Evolutionary conservation across 2,329 filamentous ascomycete species (phyloP).

Genomic region (Diaporthe citrichinensis): DNA sequence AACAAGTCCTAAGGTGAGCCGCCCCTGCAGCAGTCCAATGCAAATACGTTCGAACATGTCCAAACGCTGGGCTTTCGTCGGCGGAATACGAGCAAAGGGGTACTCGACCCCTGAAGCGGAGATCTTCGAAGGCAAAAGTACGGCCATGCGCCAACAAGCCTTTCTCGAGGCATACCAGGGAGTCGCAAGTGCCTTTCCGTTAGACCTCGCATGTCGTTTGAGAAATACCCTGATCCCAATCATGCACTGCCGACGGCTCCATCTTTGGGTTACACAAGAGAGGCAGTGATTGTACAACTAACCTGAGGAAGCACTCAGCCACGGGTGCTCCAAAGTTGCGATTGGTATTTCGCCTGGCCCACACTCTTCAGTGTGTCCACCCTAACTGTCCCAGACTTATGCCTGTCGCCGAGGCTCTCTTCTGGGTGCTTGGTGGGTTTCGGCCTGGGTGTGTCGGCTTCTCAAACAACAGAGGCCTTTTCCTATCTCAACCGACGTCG

Average conservation of each 20-base stretch:
- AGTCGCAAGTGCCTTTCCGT: neutral
- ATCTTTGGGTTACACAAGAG: neutral
- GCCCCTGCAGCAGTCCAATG: neutral
- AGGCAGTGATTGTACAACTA: neutral
- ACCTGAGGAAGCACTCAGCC: neutral
- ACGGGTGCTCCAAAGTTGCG: constrained; percentile 21
- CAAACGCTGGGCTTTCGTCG: neutral
- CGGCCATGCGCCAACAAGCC: neutral
- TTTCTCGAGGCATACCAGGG: neutral
- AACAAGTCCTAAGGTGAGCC: neutral
- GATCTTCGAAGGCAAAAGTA: neutral
- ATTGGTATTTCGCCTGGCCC: neutral
- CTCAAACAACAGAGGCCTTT: neutral
- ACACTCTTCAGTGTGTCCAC: neutral
- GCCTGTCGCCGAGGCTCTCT: neutral
- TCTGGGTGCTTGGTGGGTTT: no score
- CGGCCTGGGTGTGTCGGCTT: neutral
- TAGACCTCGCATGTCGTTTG: neutral
- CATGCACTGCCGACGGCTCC: neutral
- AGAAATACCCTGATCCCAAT: neutral
- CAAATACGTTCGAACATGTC: constrained; percentile 1
- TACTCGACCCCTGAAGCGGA: constrained; percentile 9
- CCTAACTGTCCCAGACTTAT: neutral
- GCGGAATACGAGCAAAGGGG: neutral
- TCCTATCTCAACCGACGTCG: no score